Evolutionary conservation across 208 protist genomes (phyloP), one percentile per base, ranked within the genome.

Genomic region (Trypanosoma brucei): DNA sequence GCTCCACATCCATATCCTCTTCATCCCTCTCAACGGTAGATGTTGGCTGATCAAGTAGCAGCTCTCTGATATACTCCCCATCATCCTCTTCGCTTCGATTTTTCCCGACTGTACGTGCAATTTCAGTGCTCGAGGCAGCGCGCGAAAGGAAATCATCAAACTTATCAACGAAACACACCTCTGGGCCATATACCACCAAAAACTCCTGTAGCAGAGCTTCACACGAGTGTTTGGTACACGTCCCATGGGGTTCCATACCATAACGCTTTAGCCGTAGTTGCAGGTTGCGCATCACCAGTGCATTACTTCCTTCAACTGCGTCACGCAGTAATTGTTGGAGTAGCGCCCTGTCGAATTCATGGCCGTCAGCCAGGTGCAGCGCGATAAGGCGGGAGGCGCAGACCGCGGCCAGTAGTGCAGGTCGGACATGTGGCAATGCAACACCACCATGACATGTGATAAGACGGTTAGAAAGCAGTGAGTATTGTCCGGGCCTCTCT

Each of bases 241-340:
- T 13, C 14, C 31, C 56, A 5, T 36, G 30, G 30, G 51, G 42
- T 37, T 39, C 22, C 8, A 50, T 14, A 33, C 66, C 66, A 36
- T 65, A 65, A 36, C 66, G 66, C n/a, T 31, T 5, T 38, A 71
- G 63, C 6, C 66, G 57, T 38, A 71, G 31, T 5, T 65, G 13
- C 13, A 71, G 11, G 59, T 71, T 71, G 4, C 66, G 51, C 22
- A 46, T 36, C 34, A 42, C 14, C 58, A 57, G 63, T 5, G 36
- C 42, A 37, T 71, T 59, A 46, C 44, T 31, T 14, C 50, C 50
- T 1, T 38, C 37, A 45, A 3, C 13, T 3, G 14, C 34, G 48
- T 49, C 57, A 52, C 46, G 9, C n/a, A 70, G 37, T 57, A 70
- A 36, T 22, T 58, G 33, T 4, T 56, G 45, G 30, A 70, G 33